These are phyloP conservation scores for Casuarina glauca DNA, from an alignment of 306 rosid genomes.

Conservation along the genomic window DNA sequence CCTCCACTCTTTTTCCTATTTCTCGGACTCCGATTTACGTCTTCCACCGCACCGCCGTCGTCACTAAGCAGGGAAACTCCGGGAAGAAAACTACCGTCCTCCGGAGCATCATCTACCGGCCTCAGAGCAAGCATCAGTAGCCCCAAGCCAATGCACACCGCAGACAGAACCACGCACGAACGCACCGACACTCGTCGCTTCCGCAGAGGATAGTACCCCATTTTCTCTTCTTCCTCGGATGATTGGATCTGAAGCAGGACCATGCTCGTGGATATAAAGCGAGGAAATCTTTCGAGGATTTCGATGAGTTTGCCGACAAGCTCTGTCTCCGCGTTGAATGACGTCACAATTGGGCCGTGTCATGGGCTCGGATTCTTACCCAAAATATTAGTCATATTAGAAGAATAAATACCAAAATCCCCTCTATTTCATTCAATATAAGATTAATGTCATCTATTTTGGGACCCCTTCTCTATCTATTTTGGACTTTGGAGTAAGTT, in stretches of 20 bases:
- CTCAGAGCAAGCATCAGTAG: constrained; percentile 52
- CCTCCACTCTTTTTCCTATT: constrained; percentile 11
- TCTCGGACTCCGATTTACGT: not conserved
- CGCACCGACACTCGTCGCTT: constrained; percentile 49
- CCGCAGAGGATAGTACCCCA: constrained; percentile 40
- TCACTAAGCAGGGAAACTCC: constrained; percentile 19
- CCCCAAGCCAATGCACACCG: constrained; percentile 45
- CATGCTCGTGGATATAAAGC: not conserved
- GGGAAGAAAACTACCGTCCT: constrained; percentile 34
- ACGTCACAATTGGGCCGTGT: not conserved
- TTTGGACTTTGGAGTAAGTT: too few species aligned
- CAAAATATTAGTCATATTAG: too few species aligned
- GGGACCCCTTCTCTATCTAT: too few species aligned
- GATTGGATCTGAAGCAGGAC: constrained; percentile 22
- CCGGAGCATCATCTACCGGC: constrained; percentile 67
- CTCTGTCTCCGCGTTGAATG: not conserved
- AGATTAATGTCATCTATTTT: too few species aligned
- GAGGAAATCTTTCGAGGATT: not conserved
- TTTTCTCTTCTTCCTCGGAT: constrained; percentile 10
- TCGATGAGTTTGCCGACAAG: not conserved
- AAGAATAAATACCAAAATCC: too few species aligned
- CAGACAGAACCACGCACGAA: constrained; percentile 47
- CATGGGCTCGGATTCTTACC: too few species aligned
- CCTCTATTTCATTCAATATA: too few species aligned
- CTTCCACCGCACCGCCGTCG: constrained; percentile 9